A percentile compares a stretch with the other conserved stretches of the same genome.
Conservation (phyloP, 495 filamentous ascomycete species). For the Trichoderma gamsii region DNA sequence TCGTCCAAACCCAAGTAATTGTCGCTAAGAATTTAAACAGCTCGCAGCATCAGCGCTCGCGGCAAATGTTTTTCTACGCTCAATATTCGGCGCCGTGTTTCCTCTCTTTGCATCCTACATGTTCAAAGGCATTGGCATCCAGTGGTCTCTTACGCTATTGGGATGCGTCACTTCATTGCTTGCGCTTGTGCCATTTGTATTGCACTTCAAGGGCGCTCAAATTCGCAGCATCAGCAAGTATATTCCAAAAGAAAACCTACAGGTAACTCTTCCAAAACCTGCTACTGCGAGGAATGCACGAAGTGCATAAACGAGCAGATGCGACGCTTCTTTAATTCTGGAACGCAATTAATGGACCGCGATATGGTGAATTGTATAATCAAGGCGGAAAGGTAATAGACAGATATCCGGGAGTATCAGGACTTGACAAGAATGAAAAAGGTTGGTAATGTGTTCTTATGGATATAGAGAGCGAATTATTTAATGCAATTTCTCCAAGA, state of each 20-base stretch:
- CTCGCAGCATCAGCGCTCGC: neutral
- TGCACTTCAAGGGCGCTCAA: neutral
- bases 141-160: neutral
- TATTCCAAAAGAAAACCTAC: neutral
- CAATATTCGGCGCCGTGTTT: neutral
- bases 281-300: no score
- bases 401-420: no score
- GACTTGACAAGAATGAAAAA: no score
- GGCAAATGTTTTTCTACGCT: neutral
- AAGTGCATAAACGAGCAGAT: no score
- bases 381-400: no score
- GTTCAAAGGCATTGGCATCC: neutral
- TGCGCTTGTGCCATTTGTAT: neutral
- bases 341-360: no score
- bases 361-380: no score
- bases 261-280: neutral
- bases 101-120: neutral
- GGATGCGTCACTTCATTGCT: constrained; percentile 1
- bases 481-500: no score
- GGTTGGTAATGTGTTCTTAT: no score
- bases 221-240: neutral
- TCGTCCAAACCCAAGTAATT: no score
- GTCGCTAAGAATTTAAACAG: neutral
- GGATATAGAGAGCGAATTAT: no score
- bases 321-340: no score